Evolutionary conservation across 139 green algal species (phyloP).

Genomic region (Chlorella sorokiniana): DNA sequence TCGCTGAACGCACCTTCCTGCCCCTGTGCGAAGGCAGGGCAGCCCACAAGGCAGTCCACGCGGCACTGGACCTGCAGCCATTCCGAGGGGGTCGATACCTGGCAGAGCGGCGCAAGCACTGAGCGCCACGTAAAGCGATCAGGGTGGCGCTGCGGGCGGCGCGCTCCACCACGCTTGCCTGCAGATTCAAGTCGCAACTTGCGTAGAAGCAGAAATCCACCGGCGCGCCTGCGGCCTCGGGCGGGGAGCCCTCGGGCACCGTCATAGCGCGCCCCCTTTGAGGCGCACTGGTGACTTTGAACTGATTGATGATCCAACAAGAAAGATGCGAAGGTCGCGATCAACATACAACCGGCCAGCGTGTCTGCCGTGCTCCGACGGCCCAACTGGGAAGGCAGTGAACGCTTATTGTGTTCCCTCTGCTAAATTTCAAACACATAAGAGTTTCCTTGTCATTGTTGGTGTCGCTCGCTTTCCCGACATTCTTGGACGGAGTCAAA

Average conservation of each 20-base stretch:
- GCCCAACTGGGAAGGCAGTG: too few relatives aligned
- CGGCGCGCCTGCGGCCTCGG: not conserved
- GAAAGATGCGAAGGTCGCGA: too few relatives aligned
- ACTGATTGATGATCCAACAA: not conserved
- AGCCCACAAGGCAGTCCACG: constrained; percentile 56
- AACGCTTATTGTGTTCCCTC: too few relatives aligned
- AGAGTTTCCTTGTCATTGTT: too few relatives aligned
- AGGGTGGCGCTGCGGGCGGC: too few relatives aligned
- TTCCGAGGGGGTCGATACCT: not conserved
- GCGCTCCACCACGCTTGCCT: constrained; percentile 34
- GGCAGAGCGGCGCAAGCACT: not conserved
- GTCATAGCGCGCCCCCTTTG: not conserved
- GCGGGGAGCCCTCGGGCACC: not conserved
- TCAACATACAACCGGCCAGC: too few relatives aligned
- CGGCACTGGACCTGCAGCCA: constrained; percentile 54
- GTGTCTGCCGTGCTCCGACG: too few relatives aligned
- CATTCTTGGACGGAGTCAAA: too few relatives aligned
- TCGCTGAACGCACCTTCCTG: not conserved
- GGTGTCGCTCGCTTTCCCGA: too few relatives aligned
- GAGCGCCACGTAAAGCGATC: not conserved
- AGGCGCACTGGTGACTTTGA: not conserved
- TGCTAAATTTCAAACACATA: too few relatives aligned
- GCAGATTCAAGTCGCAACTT: constrained; percentile 76
- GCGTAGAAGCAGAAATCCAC: constrained; percentile 67
- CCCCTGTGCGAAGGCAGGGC: constrained; percentile 47